Conservation (phyloP, 495 filamentous ascomycete species). For the Penicillium chermesinum region DNA sequence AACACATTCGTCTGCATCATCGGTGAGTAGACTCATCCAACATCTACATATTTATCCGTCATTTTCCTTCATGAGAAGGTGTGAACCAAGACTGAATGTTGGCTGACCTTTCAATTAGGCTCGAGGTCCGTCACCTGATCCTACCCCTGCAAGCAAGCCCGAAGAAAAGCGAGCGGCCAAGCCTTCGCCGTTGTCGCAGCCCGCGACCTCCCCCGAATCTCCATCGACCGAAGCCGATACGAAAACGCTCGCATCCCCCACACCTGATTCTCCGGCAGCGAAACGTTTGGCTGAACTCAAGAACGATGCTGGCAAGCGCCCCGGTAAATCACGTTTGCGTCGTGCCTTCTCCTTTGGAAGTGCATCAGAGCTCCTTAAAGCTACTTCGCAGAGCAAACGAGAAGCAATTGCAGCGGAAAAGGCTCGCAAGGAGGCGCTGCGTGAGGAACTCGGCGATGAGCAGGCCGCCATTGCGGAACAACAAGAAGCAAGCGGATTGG, state of each 20-base stretch:
- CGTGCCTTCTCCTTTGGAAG: conserved; percentile 97
- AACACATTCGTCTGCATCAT: conserved; percentile 47
- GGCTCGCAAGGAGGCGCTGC: conserved; percentile 63
- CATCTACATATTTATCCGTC: too few species aligned
- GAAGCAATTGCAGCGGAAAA: conserved; percentile 55
- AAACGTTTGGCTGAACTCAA: conserved; percentile 78
- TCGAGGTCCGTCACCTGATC: conserved; percentile 11
- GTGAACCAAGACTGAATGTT: too few species aligned
- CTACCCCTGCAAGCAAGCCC: conserved; percentile 18
- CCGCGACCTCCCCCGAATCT: conserved; percentile 42
- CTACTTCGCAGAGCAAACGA: conserved; percentile 60
- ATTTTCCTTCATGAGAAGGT: too few species aligned
- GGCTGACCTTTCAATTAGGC: conserved; percentile 9
- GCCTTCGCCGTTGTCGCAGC: conserved; percentile 86
- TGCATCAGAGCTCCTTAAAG: conserved; percentile 80
- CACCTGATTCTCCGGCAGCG: conserved; percentile 60
- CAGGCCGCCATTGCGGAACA: conserved; percentile 85
- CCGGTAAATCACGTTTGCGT: conserved; percentile 80
- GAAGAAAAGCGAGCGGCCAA: conserved; percentile 59
- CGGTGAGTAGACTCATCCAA: conserved; percentile 42
- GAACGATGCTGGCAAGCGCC: conserved; percentile 57
- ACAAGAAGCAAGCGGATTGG: conserved; percentile 87
- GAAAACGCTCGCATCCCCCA: conserved; percentile 18
- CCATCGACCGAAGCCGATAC: conserved; percentile 28
- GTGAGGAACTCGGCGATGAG: conserved; percentile 73